Conservation (phyloP, 2,329 filamentous ascomycete genomes). For the Aspergillus ustus region DNA sequence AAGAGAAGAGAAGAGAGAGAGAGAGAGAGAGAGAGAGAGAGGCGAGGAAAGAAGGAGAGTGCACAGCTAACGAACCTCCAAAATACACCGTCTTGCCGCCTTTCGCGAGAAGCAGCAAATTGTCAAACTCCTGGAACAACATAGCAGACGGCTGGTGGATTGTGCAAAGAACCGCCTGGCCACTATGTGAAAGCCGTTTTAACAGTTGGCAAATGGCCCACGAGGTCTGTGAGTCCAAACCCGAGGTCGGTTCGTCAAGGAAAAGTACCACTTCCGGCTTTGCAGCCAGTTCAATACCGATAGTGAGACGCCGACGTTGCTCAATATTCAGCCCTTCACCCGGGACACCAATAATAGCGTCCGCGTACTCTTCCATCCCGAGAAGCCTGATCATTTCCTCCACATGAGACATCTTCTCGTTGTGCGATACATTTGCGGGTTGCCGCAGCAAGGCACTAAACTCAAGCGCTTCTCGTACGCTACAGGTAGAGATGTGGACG, state of each 20-base stretch:
- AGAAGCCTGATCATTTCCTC: slow-evolving; percentile 85
- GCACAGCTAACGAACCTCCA: too few relatives aligned
- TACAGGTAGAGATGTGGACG: slow-evolving; percentile 80
- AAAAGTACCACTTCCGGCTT: slow-evolving; percentile 86
- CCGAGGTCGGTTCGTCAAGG: slow-evolving; percentile 85
- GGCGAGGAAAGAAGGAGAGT: too few relatives aligned
- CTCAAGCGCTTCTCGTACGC: slow-evolving; percentile 81
- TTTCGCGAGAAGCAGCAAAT: slow-evolving; percentile 64
- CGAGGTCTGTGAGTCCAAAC: slow-evolving; percentile 86
- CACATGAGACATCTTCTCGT: slow-evolving; percentile 82
- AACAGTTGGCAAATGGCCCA: slow-evolving; percentile 86
- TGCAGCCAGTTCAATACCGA: slow-evolving; percentile 89
- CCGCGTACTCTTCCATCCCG: slow-evolving; percentile 85
- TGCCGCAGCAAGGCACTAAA: slow-evolving; percentile 89
- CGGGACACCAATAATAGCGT: slow-evolving; percentile 84
- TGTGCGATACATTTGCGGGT: slow-evolving; percentile 68
- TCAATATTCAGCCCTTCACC: slow-evolving; percentile 72
- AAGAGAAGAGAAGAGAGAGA: too few relatives aligned
- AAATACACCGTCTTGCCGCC: slow-evolving; percentile 71
- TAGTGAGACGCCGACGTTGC: slow-evolving; percentile 75
- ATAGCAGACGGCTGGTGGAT: slow-evolving; percentile 93
- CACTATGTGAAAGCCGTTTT: slow-evolving; percentile 81
- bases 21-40: too few relatives aligned
- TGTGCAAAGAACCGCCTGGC: slow-evolving; percentile 87
- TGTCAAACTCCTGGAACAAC: slow-evolving; percentile 80